Evolutionary conservation across 306 rosid species (phyloP), one percentile per base, ranked within the genome.

Genomic region (Cucurbita pepo): DNA sequence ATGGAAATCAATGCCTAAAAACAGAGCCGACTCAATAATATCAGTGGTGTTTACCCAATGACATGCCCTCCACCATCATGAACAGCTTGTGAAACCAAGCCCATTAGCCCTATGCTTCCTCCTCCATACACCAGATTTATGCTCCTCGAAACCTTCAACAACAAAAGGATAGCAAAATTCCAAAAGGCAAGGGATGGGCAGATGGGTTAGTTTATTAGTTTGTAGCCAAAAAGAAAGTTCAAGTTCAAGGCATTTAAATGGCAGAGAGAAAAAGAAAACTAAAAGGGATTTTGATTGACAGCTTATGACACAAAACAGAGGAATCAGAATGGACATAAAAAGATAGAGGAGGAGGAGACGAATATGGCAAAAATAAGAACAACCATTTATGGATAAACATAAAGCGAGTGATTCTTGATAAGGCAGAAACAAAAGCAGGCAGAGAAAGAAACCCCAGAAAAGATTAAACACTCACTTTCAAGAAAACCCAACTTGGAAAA

Each of bases 91-190:
- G 94, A 88, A 76, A 88, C 87, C 82, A 88, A 79, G 72, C 94
- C 94, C 94, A 88, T 88, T 50, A 88, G 81, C 11, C 94, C 94
- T 72, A 88, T 86, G 86, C 89, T 88, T 76, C 95, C 95, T 55
- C 95, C 95, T 83, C 95, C 95, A 81, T 88, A 88, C 15, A 88
- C 95, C 72, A 88, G 82, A 81, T 88, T 88, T 80, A 88, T 88
- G 81, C 83, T 84, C 77, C 89, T 84, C 56, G 89, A 82, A 8
- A 88, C 90, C 94, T 88, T 84, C 83, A 77, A 79, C 5, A 59
- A 40, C 40, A 38, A 19, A 38, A 55, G 55, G 60, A 55, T 56
- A 51, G 62, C 51, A 36, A 36, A 56, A 34, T 47, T 48, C 56
- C 67, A 41, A n/a, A 79, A 61, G 10, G 13, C 21, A 14, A 47